These are phyloP conservation scores for Lachnellula subtilissima DNA, from an alignment of 2,329 filamentous ascomycete genomes.

Conservation along the genomic window DNA sequence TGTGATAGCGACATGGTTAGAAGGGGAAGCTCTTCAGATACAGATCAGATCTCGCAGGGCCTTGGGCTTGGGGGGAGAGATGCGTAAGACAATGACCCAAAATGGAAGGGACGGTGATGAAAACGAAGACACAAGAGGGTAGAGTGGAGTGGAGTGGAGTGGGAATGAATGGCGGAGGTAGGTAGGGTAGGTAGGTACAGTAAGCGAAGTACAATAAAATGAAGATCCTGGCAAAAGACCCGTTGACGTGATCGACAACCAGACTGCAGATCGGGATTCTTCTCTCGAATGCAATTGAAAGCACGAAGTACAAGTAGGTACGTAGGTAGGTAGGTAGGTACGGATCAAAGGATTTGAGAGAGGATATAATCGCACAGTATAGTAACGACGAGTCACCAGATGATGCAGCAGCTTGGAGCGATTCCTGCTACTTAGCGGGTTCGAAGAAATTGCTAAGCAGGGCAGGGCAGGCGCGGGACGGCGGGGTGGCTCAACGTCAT, in stretches of 20 bases:
- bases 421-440: neutral
- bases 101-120: neutral
- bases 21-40: neutral
- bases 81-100: neutral
- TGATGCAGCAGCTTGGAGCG: neutral
- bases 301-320: neutral
- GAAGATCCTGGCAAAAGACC: no score
- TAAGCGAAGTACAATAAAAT: neutral
- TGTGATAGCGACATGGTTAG: slow-evolving; percentile 68
- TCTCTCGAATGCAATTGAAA: neutral
- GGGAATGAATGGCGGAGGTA: neutral
- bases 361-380: neutral
- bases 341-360: neutral
- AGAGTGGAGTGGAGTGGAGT: neutral
- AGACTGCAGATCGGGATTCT: neutral
- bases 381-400: neutral
- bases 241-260: neutral
- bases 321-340: neutral
- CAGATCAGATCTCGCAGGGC: neutral
- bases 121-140: neutral
- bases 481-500: neutral
- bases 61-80: neutral
- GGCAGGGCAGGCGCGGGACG: neutral
- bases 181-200: neutral
- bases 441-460: neutral